Percentiles rank a stretch among this genome's conserved stretches.
Evolutionary conservation across 768 basidiomycete species (phyloP).

Genomic region (Mycena leptocephala): DNA sequence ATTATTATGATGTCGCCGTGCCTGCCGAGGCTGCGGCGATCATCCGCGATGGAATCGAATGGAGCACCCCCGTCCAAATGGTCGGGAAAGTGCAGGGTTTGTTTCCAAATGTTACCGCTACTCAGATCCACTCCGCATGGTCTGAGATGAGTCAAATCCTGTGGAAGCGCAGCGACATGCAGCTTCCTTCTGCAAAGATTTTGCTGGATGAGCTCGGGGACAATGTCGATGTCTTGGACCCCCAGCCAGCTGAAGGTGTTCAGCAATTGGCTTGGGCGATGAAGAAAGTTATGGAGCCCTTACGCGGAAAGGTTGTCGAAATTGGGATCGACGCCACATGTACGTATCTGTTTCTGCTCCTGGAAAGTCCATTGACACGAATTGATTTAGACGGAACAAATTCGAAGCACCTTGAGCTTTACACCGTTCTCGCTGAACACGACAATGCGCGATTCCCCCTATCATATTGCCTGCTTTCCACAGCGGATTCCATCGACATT

Average conservation of each 20-base stretch:
- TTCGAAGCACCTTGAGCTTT: slow-evolving; percentile 44
- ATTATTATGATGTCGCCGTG: slow-evolving; percentile 13
- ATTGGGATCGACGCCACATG: no score
- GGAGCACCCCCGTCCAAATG: slow-evolving; percentile 11
- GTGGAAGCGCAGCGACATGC: slow-evolving; percentile 35
- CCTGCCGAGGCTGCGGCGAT: slow-evolving; percentile 6
- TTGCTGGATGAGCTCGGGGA: slow-evolving; percentile 32
- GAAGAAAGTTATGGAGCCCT: slow-evolving; percentile 30
- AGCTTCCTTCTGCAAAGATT: slow-evolving; percentile 30
- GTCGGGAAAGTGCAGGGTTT: slow-evolving; percentile 47
- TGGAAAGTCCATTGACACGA: no score
- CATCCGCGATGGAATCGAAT: neutral
- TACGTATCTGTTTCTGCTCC: no score
- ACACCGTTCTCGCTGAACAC: no score
- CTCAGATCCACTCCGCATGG: slow-evolving; percentile 38
- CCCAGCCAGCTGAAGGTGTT: neutral
- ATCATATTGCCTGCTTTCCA: slow-evolving; percentile 44
- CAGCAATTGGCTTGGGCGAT: slow-evolving; percentile 25
- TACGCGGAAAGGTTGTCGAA: slow-evolving; percentile 40
- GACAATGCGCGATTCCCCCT: slow-evolving; percentile 44
- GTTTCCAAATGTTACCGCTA: slow-evolving; percentile 36
- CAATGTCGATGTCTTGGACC: slow-evolving; percentile 29
- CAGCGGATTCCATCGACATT: slow-evolving; percentile 33
- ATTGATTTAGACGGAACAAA: no score
- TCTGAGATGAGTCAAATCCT: slow-evolving; percentile 26